Conservation (phyloP, 148 eudicot genomes). For the Amaranthus palmeri region DNA sequence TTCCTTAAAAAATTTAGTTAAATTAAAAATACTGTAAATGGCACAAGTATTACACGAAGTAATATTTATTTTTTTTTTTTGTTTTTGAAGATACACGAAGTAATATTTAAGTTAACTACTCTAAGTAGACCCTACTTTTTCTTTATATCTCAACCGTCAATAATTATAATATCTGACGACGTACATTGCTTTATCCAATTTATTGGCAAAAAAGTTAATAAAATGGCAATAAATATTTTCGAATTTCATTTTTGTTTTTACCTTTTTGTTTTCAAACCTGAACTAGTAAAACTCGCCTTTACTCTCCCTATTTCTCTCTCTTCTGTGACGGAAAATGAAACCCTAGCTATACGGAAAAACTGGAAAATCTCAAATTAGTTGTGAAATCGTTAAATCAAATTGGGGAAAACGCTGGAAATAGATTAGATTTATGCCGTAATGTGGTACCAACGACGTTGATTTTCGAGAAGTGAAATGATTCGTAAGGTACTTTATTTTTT, state of each 20-base stretch:
- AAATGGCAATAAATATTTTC: too few species aligned
- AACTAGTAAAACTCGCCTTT: slow-evolving; percentile 14
- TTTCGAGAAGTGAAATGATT: slow-evolving; percentile 8
- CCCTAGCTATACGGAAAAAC: slow-evolving; percentile 40
- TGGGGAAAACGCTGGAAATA: slow-evolving; percentile 31
- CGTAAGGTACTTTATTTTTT: slow-evolving; percentile 24
- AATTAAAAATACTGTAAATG: too few species aligned
- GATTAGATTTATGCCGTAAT: slow-evolving; percentile 20
- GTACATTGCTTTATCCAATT: slow-evolving; percentile 16
- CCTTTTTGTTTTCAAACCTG: slow-evolving; percentile 19
- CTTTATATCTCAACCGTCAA: slow-evolving; percentile 16
- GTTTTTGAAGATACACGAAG: too few species aligned
- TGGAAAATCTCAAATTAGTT: slow-evolving; percentile 29
- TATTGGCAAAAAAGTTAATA: neutral
- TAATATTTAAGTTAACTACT: slow-evolving; percentile 1
- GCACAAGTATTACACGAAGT: neutral
- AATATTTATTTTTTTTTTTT: too few species aligned
- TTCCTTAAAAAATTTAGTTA: too few species aligned
- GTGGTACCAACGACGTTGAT: slow-evolving; percentile 12
- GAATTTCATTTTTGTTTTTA: neutral
- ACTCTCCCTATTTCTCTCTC: slow-evolving; percentile 16
- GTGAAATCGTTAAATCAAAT: slow-evolving; percentile 23
- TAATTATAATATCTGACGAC: neutral
- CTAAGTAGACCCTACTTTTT: neutral
- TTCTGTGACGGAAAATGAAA: slow-evolving; percentile 30